These are phyloP conservation scores for Schizothecium vesticola DNA, from an alignment of 495 filamentous ascomycete species.

Conservation along the genomic window DNA sequence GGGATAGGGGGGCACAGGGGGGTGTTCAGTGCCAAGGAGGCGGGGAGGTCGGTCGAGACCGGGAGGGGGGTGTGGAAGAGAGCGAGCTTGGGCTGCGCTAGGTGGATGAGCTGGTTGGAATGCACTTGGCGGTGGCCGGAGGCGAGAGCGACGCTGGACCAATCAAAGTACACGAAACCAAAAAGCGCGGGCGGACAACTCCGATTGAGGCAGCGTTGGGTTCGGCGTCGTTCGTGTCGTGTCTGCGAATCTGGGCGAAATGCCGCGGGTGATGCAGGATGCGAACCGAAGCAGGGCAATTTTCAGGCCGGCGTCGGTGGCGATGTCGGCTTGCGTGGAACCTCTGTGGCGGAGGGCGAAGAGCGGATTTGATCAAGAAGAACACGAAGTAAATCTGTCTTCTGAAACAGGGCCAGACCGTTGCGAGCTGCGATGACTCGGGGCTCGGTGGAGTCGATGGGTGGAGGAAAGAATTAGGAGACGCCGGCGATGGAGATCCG, in stretches of 20 bases:
- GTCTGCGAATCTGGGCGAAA: slow-evolving; percentile 6
- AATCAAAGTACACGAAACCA: slow-evolving; percentile 9
- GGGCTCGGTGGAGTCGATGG: slow-evolving; percentile 5
- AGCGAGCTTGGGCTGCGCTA: slow-evolving; percentile 20
- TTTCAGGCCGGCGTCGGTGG: slow-evolving; percentile 11
- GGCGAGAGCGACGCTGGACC: slow-evolving; percentile 10
- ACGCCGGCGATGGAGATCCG: slow-evolving; percentile 9
- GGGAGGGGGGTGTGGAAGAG: slow-evolving; percentile 14
- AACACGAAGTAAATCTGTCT: slow-evolving; percentile 15
- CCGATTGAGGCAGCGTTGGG: slow-evolving; percentile 13
- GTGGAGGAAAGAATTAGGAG: slow-evolving; percentile 2
- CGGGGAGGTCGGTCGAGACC: slow-evolving; percentile 27
- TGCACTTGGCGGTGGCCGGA: slow-evolving; percentile 22
- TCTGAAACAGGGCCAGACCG: neutral
- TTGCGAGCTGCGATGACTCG: slow-evolving; percentile 9
- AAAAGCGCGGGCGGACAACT: slow-evolving; percentile 18
- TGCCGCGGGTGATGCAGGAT: slow-evolving; percentile 13
- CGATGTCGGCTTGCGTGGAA: slow-evolving; percentile 12
- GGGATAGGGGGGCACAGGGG: neutral
- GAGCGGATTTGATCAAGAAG: neutral
- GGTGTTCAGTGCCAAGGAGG: slow-evolving; percentile 6
- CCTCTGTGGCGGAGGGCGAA: neutral
- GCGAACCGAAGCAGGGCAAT: neutral
- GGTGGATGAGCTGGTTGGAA: slow-evolving; percentile 16
- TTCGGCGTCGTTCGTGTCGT: neutral